phyloP scores from a whole-genome alignment of 2,329 filamentous ascomycete species.

The Colletotrichum scovillei region DNA sequence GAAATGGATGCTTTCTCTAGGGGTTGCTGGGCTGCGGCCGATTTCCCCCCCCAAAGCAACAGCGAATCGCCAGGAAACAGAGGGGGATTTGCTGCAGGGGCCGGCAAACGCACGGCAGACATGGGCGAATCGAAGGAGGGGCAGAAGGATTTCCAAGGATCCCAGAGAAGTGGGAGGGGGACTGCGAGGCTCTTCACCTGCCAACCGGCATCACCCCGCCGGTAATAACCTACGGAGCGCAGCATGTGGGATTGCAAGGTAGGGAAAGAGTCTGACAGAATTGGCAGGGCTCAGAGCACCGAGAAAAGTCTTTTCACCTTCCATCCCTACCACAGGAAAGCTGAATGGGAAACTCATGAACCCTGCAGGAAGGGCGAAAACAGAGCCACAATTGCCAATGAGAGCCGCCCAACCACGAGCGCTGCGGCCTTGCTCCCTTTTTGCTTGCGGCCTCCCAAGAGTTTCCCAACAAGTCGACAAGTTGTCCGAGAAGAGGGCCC shows the following conservation, averaged over 20 bases:
- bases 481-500: neutral
- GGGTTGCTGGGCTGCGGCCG: conserved; percentile 25
- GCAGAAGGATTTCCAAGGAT: neutral
- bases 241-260: neutral
- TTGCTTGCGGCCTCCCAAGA: neutral
- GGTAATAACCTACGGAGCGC: too few species aligned
- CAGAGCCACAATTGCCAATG: neutral
- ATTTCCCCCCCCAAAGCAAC: neutral
- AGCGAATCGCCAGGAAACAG: conserved; percentile 21
- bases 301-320: neutral
- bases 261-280: neutral
- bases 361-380: neutral
- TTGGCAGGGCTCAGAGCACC: neutral
- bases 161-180: conserved; percentile 17
- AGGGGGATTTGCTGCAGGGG: conserved; percentile 26
- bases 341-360: neutral
- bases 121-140: conserved; percentile 4
- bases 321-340: neutral
- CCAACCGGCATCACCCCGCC: conserved; percentile 32
- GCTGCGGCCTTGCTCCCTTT: neutral
- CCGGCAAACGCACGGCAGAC: neutral
- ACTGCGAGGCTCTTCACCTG: conserved; percentile 21
- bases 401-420: neutral
- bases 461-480: neutral
- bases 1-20: neutral